Percentiles rank a stretch among this genome's conserved stretches.
phyloP scores from a whole-genome alignment of 306 rosid genomes.

The Inga leiocalycina region DNA sequence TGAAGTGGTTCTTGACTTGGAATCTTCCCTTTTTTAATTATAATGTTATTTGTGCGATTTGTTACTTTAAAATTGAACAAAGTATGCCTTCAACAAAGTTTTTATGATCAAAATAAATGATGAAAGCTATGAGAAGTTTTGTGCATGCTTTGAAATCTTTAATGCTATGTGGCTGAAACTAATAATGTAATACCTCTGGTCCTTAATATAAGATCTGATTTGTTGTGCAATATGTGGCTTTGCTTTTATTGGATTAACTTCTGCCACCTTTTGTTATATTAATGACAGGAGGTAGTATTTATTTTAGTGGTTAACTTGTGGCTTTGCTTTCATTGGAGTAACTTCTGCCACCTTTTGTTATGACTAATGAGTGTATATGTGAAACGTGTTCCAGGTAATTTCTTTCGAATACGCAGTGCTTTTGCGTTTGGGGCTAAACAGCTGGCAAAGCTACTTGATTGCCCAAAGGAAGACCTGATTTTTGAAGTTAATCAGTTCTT shows the following conservation, averaged over 20 bases:
- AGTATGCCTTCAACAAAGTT: conserved; percentile 4
- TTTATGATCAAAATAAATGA: background rate
- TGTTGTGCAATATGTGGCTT: too few relatives aligned
- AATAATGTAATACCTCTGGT: background rate
- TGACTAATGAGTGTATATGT: conserved; percentile 28
- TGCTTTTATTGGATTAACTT: too few relatives aligned
- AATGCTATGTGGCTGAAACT: background rate
- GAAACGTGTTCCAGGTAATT: conserved; percentile 73
- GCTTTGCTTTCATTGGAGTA: conserved; percentile 5
- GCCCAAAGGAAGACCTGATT: conserved; percentile 74
- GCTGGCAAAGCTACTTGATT: conserved; percentile 86
- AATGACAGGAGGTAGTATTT: background rate
- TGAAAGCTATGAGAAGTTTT: background rate
- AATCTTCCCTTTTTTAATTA: background rate
- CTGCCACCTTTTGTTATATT: too few relatives aligned
- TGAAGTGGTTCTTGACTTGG: background rate
- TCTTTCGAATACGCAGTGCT: conserved; percentile 98
- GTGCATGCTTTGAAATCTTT: conserved; percentile 10
- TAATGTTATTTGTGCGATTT: background rate
- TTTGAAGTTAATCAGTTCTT: conserved; percentile 92
- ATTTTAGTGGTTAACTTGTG: background rate
- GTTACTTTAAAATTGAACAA: conserved; percentile 13
- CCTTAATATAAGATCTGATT: too few relatives aligned
- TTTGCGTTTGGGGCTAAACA: conserved; percentile 91
- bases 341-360: background rate